These are phyloP conservation scores for Ehretia macrophylla DNA, from an alignment of 257 asterid species.

Conservation along the genomic window DNA sequence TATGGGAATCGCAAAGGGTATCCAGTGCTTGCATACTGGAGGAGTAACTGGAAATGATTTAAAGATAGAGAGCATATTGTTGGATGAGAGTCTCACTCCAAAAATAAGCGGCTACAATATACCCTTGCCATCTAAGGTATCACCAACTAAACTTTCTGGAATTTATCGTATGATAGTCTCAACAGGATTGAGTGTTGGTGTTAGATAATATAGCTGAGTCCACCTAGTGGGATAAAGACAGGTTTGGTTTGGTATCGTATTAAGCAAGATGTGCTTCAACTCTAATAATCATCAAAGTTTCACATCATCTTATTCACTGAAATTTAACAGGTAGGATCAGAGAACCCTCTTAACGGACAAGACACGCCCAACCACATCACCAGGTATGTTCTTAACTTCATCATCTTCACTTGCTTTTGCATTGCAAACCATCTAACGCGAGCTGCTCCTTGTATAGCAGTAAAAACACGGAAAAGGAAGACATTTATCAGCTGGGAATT, in stretches of 20 bases:
- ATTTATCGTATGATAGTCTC: neutral
- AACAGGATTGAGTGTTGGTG: too few species aligned
- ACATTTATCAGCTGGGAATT: slow-evolving; percentile 69
- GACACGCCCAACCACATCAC: slow-evolving; percentile 26
- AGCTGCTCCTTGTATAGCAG: slow-evolving; percentile 18
- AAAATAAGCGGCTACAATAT: slow-evolving; percentile 80
- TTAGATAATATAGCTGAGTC: too few species aligned
- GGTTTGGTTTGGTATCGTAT: too few species aligned
- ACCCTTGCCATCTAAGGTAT: slow-evolving; percentile 67
- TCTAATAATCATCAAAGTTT: neutral
- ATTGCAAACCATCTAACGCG: neutral
- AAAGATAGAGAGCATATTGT: slow-evolving; percentile 61
- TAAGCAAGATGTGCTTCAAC: too few species aligned
- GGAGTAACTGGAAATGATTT: slow-evolving; percentile 76
- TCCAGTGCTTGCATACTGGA: slow-evolving; percentile 75
- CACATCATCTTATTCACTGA: neutral
- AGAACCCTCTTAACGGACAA: slow-evolving; percentile 53
- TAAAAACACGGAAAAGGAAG: slow-evolving; percentile 67
- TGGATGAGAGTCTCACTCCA: slow-evolving; percentile 74
- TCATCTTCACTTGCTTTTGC: neutral
- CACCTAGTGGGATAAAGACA: too few species aligned
- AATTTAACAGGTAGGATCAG: slow-evolving; percentile 53
- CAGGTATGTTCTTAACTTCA: slow-evolving; percentile 21
- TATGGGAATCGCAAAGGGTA: slow-evolving; percentile 83
- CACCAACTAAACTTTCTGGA: neutral